Base-by-base conservation (phyloP, 352 stramenopile species). In the Phytophthora boehmeriae region DNA sequence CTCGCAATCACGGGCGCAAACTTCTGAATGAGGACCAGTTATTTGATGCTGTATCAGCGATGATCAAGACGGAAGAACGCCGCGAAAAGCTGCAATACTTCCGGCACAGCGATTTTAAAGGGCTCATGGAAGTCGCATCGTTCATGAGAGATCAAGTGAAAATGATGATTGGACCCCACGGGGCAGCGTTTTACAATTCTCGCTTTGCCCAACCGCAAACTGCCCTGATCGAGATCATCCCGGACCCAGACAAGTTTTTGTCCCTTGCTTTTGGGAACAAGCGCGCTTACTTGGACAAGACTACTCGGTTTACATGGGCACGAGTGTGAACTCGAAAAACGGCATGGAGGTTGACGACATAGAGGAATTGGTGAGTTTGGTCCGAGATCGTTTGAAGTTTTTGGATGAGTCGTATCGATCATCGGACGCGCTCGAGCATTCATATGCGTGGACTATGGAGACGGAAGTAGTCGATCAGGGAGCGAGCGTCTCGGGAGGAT, bases 151-250 rank as follows among this genome's bases (percentile, higher is more conserved):
- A 69, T 35, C 41, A 43, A 8, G 59, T 73, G 10, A 73, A 69
- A 49, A 73, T 73, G 54, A 69, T 73, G 65, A 63, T 73, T 13
- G 65, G 65, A 2, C 65, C 59, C 2, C 65, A 73, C 22, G 65
- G 65, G 5, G 59, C 65, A 6, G 65, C 65, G 44, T 73, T 69
- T 46, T 73, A 73, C 59, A 73, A 73, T 22, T 30, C 52, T 38
- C 53, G 65, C 17, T 73, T 73, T 30, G 58, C 54, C 46, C 53
- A 54, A 20, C 58, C 59, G n/a, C 59, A 47, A 36, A 73, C 65
- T 35, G 48, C 65, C 30, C 8, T 69, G 16, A 73, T 73, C 46
- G 65, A 69, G 44, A 73, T 69, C 22, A 41, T 73, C 17, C 58
- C 59, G 16, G 49, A 66, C 43, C 50, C 58, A 0, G 17, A 65